Percentiles rank a stretch among this genome's conserved stretches.
phyloP scores from a whole-genome alignment of 176 grass and related monocot species.

The Triticum urartu region DNA sequence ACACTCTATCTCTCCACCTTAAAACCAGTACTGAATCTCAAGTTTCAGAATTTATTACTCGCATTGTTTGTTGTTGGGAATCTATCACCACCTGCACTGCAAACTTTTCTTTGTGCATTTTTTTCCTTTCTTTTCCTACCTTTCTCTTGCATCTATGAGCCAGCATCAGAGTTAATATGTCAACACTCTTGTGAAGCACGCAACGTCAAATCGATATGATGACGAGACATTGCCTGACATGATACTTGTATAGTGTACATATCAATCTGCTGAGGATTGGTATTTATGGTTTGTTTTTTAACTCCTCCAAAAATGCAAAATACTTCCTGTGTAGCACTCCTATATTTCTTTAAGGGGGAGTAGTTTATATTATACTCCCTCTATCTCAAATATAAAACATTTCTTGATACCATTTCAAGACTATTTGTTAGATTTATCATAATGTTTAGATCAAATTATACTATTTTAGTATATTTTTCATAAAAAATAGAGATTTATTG shows the following conservation, averaged over 20 bases:
- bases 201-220: neutral
- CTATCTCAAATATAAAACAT: no score
- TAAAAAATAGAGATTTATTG: no score
- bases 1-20: neutral
- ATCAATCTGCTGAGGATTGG: neutral
- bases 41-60: neutral
- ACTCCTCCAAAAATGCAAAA: no score
- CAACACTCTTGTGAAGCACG: neutral
- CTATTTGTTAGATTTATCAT: no score
- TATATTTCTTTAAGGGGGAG: no score
- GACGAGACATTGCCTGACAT: neutral
- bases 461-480: no score
- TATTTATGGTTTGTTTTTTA: no score
- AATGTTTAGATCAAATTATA: no score
- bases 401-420: no score
- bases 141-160: neutral
- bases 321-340: no score
- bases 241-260: neutral
- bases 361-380: no score
- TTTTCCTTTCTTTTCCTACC: neutral
- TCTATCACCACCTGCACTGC: conserved; percentile 5
- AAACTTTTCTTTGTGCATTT: neutral
- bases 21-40: neutral
- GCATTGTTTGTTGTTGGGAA: conserved; percentile 3
- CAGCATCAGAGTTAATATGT: neutral